Conservation (phyloP, 2,329 filamentous ascomycete species). For the Davidsoniella neocaledoniae region DNA sequence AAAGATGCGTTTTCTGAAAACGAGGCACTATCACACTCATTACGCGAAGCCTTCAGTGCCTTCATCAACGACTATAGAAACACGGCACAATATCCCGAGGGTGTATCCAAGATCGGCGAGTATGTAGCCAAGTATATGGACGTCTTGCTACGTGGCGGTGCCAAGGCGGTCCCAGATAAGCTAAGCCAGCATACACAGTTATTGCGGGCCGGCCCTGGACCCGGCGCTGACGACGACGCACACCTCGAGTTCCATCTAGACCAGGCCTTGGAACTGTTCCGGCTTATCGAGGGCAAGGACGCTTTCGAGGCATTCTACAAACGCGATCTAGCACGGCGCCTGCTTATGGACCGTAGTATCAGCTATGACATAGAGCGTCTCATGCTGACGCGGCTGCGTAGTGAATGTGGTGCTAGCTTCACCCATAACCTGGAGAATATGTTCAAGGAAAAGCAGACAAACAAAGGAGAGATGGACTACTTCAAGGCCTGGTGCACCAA, state of each 20-base stretch:
- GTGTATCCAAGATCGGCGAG: slow-evolving; percentile 88
- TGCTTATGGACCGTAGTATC: slow-evolving; percentile 83
- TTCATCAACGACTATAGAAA: slow-evolving; percentile 87
- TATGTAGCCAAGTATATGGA: slow-evolving; percentile 99
- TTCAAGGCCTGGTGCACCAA: slow-evolving; percentile 48
- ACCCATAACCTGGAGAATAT: slow-evolving; percentile 97
- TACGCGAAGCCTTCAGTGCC: slow-evolving; percentile 70
- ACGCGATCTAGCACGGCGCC: slow-evolving; percentile 75
- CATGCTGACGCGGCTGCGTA: slow-evolving; percentile 83
- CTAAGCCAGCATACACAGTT: slow-evolving; percentile 27
- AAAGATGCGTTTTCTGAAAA: slow-evolving; percentile 61
- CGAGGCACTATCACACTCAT: slow-evolving; percentile 56
- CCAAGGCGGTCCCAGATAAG: slow-evolving; percentile 54
- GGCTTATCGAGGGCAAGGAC: slow-evolving; percentile 93
- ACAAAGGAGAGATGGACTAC: slow-evolving; percentile 78
- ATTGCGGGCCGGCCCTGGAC: too few species aligned
- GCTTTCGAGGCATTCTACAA: slow-evolving; percentile 99
- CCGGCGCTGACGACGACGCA: slow-evolving; percentile 52
- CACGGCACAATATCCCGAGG: slow-evolving; percentile 54
- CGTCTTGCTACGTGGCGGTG: slow-evolving; percentile 66
- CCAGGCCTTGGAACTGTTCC: slow-evolving; percentile 82
- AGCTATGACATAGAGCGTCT: slow-evolving; percentile 90
- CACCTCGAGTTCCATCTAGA: slow-evolving; percentile 87
- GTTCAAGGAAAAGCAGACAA: slow-evolving; percentile 96
- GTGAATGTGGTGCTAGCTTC: slow-evolving; percentile 84